These are phyloP conservation scores for Cudoniella acicularis DNA, from an alignment of 495 filamentous ascomycete genomes.

Conservation along the genomic window DNA sequence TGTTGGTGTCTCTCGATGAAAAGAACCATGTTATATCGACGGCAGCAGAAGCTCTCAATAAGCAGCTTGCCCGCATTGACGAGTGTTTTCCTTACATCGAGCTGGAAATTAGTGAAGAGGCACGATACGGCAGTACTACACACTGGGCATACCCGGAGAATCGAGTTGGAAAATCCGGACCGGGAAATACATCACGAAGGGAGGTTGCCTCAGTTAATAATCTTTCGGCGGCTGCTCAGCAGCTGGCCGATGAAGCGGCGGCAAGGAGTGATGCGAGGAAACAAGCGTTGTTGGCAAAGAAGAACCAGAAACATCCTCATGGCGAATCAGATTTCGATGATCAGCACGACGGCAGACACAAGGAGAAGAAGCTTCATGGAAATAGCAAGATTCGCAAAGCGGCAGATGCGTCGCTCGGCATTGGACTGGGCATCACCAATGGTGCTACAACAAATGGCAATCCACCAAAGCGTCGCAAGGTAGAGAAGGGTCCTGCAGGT, in stretches of 20 bases:
- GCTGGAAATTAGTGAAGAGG: constrained; percentile 87
- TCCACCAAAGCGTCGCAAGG: constrained; percentile 71
- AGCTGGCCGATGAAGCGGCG: constrained; percentile 73
- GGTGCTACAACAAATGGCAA: constrained; percentile 35
- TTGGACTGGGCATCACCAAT: constrained; percentile 54
- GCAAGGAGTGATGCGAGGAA: constrained; percentile 76
- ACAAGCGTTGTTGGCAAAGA: constrained; percentile 72
- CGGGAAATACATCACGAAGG: constrained; percentile 66
- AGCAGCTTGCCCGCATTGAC: constrained; percentile 80
- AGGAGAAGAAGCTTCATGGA: constrained; percentile 54
- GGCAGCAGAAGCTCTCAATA: constrained; percentile 82
- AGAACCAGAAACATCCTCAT: constrained; percentile 60
- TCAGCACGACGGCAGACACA: constrained; percentile 41
- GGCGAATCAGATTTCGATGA: constrained; percentile 80
- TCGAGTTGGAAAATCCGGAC: constrained; percentile 57
- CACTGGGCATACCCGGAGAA: constrained; percentile 98
- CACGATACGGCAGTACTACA: constrained; percentile 81
- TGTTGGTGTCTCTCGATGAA: constrained; percentile 85
- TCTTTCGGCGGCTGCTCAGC: constrained; percentile 62
- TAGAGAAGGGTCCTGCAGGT: constrained; percentile 60
- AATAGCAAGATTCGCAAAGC: constrained; percentile 62
- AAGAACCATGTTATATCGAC: constrained; percentile 94
- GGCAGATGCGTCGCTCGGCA: constrained; percentile 41
- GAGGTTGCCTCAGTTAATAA: constrained; percentile 70
- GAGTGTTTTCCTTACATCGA: constrained; percentile 79